Base-by-base conservation (phyloP, 2,329 filamentous ascomycete species). In the Coniella vitis region DNA sequence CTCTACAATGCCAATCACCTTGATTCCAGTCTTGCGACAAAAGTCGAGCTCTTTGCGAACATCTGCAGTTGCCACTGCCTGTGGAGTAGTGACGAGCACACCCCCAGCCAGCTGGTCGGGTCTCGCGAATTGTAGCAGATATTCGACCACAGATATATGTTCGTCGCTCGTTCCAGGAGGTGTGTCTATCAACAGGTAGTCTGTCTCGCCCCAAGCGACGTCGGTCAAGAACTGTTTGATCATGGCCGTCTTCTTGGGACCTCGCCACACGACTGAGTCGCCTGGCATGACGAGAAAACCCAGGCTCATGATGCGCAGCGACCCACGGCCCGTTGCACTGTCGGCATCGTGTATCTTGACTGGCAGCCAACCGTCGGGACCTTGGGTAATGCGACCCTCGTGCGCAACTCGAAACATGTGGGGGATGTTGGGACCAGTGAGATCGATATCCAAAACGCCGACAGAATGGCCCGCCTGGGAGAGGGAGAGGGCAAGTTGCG, bases 211-310 rank as follows among this genome's bases (percentile, higher is more conserved):
- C 93, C 93, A 97, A 25, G 88, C 75, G 4, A 96, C 90, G 61
- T 96, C 90, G 1, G 87, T 86, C 22, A 98, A 74, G 63, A 98
- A 98, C 65, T 98, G 93, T 36, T 90, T 83, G 51, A 98, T 89
- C 93, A 98, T 98, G 44, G 93, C 93, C 4, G 93, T 98, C 72
- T 98, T 98, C 70, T 98, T 98, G 2, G 93, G 93, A 0, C 93
- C 93, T 46, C 93, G 81, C 93, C 93, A 98, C 35, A 98, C 93
- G 0, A 98, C 90, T 0, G 93, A 91, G 59, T 96, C 90, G 54
- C 87, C 87, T 58, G 91, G 76, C 53, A 83, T 80, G 5, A 98
- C 76, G 7, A 98, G 77, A 60, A 98, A 97, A 3, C 90, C 93
- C 1, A 98, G 74, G 48, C 89, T 95, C 86, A 97, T 96, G 65